Evolutionary conservation across 148 eudicot species (phyloP), one percentile per base, ranked within the genome.

Genomic region (Simmondsia chinensis): DNA sequence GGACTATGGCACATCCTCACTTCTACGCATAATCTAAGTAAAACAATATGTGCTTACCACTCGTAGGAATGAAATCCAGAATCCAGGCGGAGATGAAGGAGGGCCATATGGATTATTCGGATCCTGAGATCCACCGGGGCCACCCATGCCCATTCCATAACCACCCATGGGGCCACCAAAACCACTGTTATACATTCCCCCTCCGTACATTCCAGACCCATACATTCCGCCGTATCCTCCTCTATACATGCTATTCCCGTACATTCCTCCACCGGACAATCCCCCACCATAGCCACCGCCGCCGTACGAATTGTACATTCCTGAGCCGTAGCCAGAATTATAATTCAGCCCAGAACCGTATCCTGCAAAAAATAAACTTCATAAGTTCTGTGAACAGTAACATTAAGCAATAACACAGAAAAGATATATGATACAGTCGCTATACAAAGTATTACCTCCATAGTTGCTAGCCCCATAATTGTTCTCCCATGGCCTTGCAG

Each of bases 401-500:
- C 6, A 36, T 20, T 19, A 18, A 34, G 43, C 43, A 9, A 1
- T 5, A 9, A 23, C 31, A 9, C 15, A 22, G 2, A 34, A 9
- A 49, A 34, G n/a, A n/a, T n/a, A 34, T 26, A 16, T 4, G 23
- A 4, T 16, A 40, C 36, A 33, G 9, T 20, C 16, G 31, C 33
- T 51, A 44, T 36, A 57, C 35, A 38, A 2, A 49, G 28, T 9
- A 32, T 39, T 39, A 86, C 96, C 96, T 76, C 97, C 97, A 33
- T 50, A 56, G 33, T 37, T 71, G 67, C 61, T 72, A 43, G 45
- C 56, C 38, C 67, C 80, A 24, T 54, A 49, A 26, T 71, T 74
- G 33, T 68, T 83, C 67, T 79, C 88, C 99, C 95, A 91, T 7
- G 99, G 99, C 65, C 99, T 79, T 25, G 96, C 4, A 5, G 99